These are phyloP conservation scores for Voacanga thouarsii DNA, from an alignment of 257 asterid genomes.

Conservation along the genomic window DNA sequence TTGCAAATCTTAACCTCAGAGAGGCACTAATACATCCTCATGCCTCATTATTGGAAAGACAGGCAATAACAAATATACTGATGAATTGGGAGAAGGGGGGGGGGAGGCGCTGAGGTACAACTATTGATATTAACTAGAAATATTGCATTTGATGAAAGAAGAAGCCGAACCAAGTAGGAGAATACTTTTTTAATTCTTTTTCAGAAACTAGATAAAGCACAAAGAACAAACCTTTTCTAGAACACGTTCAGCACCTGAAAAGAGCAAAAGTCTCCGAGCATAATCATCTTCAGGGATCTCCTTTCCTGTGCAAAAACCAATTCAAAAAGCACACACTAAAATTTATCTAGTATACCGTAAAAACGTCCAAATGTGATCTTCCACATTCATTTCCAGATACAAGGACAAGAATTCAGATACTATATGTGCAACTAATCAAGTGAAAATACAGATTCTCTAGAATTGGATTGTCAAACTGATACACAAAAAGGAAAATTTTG, in stretches of 20 bases:
- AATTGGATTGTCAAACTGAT: not conserved
- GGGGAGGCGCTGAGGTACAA: no score
- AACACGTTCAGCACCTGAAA: constrained; percentile 67
- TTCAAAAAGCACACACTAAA: not conserved
- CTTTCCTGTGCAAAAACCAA: constrained; percentile 49
- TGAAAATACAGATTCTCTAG: not conserved
- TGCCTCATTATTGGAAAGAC: not conserved
- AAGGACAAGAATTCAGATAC: not conserved
- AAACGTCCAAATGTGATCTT: not conserved
- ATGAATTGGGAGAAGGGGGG: not conserved
- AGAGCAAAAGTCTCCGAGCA: constrained; percentile 45
- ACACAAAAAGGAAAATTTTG: not conserved
- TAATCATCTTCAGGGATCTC: constrained; percentile 60
- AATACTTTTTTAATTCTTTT: not conserved
- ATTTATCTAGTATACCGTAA: not conserved
- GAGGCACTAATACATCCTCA: not conserved
- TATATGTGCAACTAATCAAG: not conserved
- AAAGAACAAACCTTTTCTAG: constrained; percentile 55
- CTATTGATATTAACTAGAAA: not conserved
- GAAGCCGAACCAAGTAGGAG: not conserved
- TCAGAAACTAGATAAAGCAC: constrained; percentile 2
- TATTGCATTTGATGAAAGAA: not conserved
- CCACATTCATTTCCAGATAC: not conserved
- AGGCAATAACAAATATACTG: not conserved
- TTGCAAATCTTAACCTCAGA: not conserved